These are phyloP conservation scores for Henckelia pumila DNA, from an alignment of 257 asterid genomes.

Conservation along the genomic window DNA sequence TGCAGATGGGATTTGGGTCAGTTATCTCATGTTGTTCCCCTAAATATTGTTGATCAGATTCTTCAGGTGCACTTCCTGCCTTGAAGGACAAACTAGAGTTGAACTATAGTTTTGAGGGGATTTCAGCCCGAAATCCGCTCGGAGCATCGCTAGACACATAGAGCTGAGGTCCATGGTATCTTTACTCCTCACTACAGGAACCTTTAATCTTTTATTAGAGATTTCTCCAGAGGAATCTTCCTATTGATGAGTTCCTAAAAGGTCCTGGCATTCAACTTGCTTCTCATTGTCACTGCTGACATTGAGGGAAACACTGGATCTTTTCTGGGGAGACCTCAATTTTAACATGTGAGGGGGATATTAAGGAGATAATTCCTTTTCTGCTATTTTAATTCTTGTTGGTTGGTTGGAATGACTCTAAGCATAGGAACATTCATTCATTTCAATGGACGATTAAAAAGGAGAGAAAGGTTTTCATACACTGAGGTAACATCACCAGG, in stretches of 20 bases:
- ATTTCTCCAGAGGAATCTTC: neutral
- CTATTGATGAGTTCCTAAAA: too few species aligned
- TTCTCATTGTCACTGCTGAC: neutral
- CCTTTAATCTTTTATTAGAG: neutral
- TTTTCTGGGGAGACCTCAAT: neutral
- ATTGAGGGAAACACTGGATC: neutral
- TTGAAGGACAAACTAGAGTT: too few species aligned
- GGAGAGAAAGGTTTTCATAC: conserved; percentile 36
- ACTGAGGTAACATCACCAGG: conserved; percentile 64
- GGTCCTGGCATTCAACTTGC: neutral
- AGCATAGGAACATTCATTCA: neutral
- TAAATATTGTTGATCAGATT: neutral
- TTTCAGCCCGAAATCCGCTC: too few species aligned
- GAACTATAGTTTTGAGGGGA: too few species aligned
- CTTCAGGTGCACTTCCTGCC: neutral
- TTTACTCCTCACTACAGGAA: too few species aligned
- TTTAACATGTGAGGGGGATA: neutral
- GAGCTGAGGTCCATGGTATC: too few species aligned
- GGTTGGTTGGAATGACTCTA: neutral
- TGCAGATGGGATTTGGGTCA: neutral
- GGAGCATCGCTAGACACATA: too few species aligned
- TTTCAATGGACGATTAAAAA: neutral
- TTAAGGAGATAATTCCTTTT: neutral
- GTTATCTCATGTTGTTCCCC: neutral
- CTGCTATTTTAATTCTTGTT: neutral